Conservation (phyloP, 179 eudicot genomes). For the Corrigiola litoralis region DNA sequence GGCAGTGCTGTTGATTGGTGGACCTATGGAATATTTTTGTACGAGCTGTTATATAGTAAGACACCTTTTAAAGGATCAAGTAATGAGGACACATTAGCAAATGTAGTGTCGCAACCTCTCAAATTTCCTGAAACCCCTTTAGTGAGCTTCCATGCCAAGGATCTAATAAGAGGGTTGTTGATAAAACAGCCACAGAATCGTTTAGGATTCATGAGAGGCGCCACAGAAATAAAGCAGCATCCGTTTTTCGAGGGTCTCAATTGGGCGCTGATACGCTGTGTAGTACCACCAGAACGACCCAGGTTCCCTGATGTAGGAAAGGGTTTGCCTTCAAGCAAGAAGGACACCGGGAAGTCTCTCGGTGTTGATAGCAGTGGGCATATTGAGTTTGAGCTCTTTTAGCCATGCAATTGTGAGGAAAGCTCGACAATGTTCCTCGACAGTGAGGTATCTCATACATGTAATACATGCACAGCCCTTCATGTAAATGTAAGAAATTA, state of each 20-base stretch:
- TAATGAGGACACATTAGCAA: slow-evolving; percentile 58
- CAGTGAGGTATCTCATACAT: slow-evolving; percentile 16
- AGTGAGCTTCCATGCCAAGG: slow-evolving; percentile 67
- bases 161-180: slow-evolving; percentile 54
- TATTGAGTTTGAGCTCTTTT: slow-evolving; percentile 53
- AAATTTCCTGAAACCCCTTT: slow-evolving; percentile 50
- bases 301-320: slow-evolving; percentile 25
- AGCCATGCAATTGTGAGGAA: slow-evolving; percentile 16
- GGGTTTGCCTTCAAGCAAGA: slow-evolving; percentile 25
- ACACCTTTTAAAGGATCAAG: slow-evolving; percentile 73
- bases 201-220: slow-evolving; percentile 63
- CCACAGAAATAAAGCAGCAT: slow-evolving; percentile 69
- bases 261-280: slow-evolving; percentile 76
- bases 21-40: slow-evolving; percentile 68
- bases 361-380: slow-evolving; percentile 27
- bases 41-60: slow-evolving; percentile 66
- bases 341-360: slow-evolving; percentile 17
- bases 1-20: slow-evolving; percentile 95
- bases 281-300: slow-evolving; percentile 67
- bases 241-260: slow-evolving; percentile 69
- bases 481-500: slow-evolving; percentile 31
- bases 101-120: slow-evolving; percentile 53
- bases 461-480: slow-evolving; percentile 22
- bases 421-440: background rate
- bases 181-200: slow-evolving; percentile 60